These are phyloP conservation scores for Zychaea mexicana DNA, from an alignment of 371 early-diverging fungal species.

Conservation along the genomic window DNA sequence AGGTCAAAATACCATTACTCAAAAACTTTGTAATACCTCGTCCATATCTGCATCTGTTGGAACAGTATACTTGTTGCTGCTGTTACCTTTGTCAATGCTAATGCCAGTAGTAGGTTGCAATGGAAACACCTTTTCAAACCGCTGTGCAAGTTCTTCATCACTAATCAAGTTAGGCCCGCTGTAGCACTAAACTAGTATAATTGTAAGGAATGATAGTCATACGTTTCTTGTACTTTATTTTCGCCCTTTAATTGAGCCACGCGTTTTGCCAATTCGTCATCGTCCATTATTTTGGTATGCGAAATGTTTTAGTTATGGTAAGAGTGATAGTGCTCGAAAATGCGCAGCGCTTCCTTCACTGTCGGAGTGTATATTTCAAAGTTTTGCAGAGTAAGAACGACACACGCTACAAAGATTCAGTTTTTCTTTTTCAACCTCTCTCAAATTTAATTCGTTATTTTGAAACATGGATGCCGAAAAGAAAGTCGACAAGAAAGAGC, in stretches of 20 bases:
- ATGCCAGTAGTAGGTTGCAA: constrained; percentile 14
- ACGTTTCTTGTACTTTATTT: constrained; percentile 7
- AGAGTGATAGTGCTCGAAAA: too few species aligned
- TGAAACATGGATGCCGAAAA: constrained; percentile 7
- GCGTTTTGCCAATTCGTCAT: constrained; percentile 11
- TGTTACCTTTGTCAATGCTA: constrained; percentile 8
- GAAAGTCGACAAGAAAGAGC: constrained; percentile 57
- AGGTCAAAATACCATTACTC: too few species aligned
- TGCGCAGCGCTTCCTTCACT: neutral
- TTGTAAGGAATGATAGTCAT: too few species aligned
- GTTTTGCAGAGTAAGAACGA: neutral
- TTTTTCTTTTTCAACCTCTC: too few species aligned
- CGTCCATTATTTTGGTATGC: neutral
- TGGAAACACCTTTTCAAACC: constrained; percentile 35
- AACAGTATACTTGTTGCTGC: constrained; percentile 16
- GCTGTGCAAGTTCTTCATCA: constrained; percentile 28
- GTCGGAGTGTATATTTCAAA: neutral
- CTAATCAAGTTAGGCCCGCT: neutral
- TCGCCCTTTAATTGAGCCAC: constrained; percentile 10
- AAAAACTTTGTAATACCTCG: constrained; percentile 2
- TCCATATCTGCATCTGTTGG: constrained; percentile 21
- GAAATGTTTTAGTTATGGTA: neutral
- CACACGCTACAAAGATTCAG: neutral
- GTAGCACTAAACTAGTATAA: too few species aligned
- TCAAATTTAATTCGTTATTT: too few species aligned